Evolutionary conservation across 2,329 filamentous ascomycete genomes (phyloP).

Genomic region (Xylariaceae sp.): DNA sequence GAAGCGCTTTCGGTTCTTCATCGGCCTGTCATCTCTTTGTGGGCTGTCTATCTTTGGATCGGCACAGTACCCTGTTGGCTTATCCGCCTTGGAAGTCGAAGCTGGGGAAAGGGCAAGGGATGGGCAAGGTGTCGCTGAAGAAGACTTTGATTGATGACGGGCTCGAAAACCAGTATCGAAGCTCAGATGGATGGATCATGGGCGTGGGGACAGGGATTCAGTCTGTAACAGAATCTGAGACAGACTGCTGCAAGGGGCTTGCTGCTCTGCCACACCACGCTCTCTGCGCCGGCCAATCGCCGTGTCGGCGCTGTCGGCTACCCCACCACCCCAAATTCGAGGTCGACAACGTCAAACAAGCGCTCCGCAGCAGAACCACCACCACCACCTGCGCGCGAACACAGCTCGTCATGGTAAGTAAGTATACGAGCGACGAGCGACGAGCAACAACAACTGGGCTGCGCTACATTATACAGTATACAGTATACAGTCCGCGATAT

Average conservation of each 20-base stretch:
- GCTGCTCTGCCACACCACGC: conserved; percentile 3
- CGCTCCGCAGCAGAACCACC: conserved; percentile 27
- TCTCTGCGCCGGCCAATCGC: conserved; percentile 8
- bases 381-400: conserved; percentile 9
- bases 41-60: no score
- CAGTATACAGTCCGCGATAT: no score
- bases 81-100: no score
- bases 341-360: conserved; percentile 45
- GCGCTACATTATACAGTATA: no score
- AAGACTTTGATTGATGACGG: background rate
- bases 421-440: no score
- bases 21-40: no score
- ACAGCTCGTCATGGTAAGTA: background rate
- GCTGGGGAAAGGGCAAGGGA: no score
- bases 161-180: conserved; percentile 10
- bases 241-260: conserved; percentile 21
- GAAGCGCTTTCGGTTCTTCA: no score
- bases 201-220: conserved; percentile 20
- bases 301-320: background rate
- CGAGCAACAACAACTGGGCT: no score
- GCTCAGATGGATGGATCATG: conserved; percentile 10
- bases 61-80: no score
- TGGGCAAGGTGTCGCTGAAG: no score
- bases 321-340: conserved; percentile 36
- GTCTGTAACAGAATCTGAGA: conserved; percentile 26